Evolutionary conservation across 2,329 filamentous ascomycete species (phyloP).

Genomic region (Aspergillus pseudoterreus): DNA sequence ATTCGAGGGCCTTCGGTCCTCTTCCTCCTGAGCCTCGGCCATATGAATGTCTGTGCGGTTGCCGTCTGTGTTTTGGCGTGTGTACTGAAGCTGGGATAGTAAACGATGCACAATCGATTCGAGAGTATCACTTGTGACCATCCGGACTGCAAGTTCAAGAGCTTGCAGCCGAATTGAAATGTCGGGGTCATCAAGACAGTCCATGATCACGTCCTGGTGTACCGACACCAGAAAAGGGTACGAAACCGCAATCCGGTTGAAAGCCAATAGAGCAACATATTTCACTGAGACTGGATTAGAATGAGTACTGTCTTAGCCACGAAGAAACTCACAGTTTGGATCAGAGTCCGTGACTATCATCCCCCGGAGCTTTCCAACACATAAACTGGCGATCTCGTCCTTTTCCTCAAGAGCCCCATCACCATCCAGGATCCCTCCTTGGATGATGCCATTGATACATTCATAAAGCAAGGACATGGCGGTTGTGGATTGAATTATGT

Average conservation of each 20-base stretch:
- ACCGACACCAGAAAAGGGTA: constrained; percentile 84
- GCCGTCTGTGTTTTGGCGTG: constrained; percentile 52
- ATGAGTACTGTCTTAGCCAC: background rate
- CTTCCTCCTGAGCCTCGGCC: constrained; percentile 3
- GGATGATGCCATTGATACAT: constrained; percentile 97
- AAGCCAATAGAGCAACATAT: constrained; percentile 92
- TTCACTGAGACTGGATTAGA: constrained; percentile 60
- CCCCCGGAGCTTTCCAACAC: constrained; percentile 85
- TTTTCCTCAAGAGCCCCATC: constrained; percentile 75
- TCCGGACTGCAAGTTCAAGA: constrained; percentile 84
- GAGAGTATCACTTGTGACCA: constrained; percentile 87
- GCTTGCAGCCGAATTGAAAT: constrained; percentile 94
- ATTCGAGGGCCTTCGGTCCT: background rate
- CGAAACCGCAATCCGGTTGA: constrained; percentile 88
- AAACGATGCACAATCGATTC: constrained; percentile 79
- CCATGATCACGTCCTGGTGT: constrained; percentile 93
- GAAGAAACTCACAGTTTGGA: constrained; percentile 70
- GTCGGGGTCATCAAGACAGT: constrained; percentile 92
- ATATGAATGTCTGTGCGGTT: constrained; percentile 35
- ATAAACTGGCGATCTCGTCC: constrained; percentile 87
- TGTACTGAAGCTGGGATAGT: constrained; percentile 74
- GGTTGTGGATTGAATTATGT: constrained; percentile 87
- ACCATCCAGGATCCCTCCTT: constrained; percentile 86
- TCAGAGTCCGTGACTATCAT: constrained; percentile 95
- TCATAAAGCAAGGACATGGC: constrained; percentile 99